Evolutionary conservation across 345 rosid genomes (phyloP).

Genomic region (Murraya paniculata): DNA sequence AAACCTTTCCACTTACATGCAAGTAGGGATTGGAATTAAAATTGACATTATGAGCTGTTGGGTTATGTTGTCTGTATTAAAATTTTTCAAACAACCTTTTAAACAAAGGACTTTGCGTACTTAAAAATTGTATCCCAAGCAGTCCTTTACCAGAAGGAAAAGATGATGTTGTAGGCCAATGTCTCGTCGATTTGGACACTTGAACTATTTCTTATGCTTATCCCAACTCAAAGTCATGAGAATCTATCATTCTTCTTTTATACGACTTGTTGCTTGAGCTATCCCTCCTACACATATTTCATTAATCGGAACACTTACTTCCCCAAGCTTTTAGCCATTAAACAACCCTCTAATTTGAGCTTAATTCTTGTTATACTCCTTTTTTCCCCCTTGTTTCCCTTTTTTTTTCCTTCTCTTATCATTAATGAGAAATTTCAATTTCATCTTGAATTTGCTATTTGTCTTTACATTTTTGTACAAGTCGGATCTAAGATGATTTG

Average conservation of each 20-base stretch:
- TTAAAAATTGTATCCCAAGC: background rate
- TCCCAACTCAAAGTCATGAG: background rate
- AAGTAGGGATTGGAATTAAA: background rate
- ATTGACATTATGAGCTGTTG: background rate
- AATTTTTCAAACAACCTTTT: too few relatives aligned
- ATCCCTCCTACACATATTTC: background rate
- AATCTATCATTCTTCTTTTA: too few relatives aligned
- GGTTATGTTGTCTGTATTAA: background rate
- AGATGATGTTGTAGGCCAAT: background rate
- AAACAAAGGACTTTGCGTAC: background rate
- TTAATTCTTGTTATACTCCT: background rate
- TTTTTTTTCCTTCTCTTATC: too few relatives aligned
- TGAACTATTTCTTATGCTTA: constrained; percentile 10
- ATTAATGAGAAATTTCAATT: too few relatives aligned
- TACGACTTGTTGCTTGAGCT: background rate
- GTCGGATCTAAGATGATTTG: too few relatives aligned
- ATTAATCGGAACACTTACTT: background rate
- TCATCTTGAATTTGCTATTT: too few relatives aligned
- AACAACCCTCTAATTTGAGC: background rate
- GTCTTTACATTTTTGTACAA: too few relatives aligned
- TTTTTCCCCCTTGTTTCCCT: background rate
- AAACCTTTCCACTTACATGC: background rate
- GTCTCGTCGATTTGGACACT: constrained; percentile 11
- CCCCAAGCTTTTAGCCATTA: background rate
- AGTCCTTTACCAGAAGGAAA: background rate